A percentile compares a stretch with the other conserved stretches of the same genome.
Conservation (phyloP, 2,329 filamentous ascomycete species). For the Diaporthe batatas region DNA sequence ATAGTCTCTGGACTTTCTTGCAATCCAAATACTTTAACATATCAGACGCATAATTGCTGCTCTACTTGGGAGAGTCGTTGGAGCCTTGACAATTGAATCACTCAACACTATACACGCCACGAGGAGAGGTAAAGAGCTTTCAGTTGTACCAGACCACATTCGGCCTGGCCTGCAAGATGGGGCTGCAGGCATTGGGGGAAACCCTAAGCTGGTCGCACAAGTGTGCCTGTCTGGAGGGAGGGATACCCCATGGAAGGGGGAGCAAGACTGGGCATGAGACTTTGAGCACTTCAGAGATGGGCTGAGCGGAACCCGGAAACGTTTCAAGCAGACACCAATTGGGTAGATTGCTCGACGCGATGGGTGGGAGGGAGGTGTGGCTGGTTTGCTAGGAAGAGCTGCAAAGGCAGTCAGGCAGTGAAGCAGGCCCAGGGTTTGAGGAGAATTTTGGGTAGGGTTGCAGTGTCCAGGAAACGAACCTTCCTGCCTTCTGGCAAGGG, state of each 20-base stretch:
- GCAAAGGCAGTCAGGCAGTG: background rate
- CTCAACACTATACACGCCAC: background rate
- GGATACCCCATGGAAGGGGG: slow-evolving; percentile 16
- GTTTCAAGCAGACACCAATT: slow-evolving; percentile 25
- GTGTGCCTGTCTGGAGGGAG: slow-evolving; percentile 15
- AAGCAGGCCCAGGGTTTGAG: background rate
- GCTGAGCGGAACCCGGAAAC: slow-evolving; percentile 12
- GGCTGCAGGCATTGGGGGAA: background rate
- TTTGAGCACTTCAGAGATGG: slow-evolving; percentile 32
- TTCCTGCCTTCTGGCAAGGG: background rate
- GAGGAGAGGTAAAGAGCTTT: too few relatives aligned
- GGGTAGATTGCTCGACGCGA: background rate
- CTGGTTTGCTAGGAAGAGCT: background rate
- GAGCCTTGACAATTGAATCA: too few relatives aligned
- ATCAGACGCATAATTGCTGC: background rate
- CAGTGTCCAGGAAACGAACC: slow-evolving; percentile 28
- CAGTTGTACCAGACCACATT: background rate
- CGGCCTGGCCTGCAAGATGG: background rate
- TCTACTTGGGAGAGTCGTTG: background rate
- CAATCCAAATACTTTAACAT: background rate
- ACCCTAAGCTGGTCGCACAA: background rate
- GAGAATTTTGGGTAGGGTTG: slow-evolving; percentile 11
- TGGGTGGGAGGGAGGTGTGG: background rate
- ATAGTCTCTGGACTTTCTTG: background rate
- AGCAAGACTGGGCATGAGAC: slow-evolving; percentile 7